Evolutionary conservation across 495 filamentous ascomycete species (phyloP), one percentile per base, ranked within the genome.

Genomic region (Aspergillus biplanus): DNA sequence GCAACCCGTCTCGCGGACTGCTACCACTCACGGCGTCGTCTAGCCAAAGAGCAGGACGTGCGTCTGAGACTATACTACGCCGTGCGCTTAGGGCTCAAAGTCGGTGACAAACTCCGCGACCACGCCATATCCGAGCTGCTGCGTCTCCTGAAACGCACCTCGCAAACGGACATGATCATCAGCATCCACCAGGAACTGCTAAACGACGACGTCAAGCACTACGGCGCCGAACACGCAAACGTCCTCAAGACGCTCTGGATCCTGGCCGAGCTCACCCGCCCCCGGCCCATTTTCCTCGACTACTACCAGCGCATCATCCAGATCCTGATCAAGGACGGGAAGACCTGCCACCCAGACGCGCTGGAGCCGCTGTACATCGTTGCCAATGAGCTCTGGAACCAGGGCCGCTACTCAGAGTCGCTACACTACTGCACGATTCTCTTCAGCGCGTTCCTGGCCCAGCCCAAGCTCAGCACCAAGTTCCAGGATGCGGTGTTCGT

Each of bases 241-340:
- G 76, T 78, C 32, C 69, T 79, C 50, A 67, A 73, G 61, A 69
- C 66, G 21, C 69, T 79, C 7, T 71, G 71, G 68, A 73, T 53
- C 16, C 56, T 79, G 58, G 76, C 76, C 37, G 62, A 75, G 59
- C 64, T 76, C 21, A 75, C 76, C 50, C 71, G 69, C 8, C 75
- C 76, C 37, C 72, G 75, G 7, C 72, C 76, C 3, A 67, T 74
- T 39, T 79, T 72, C 52, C 62, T 79, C 5, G 76, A 77, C 56
- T 79, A 79, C 67, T 79, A 79, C 65, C 72, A 72, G 64, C 76
- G 71, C 33, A 75, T 79, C 46, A 71, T 79, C 42, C 66, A 56
- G 16, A 66, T 67, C 8, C 34, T 79, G 62, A 79, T 77, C 68
- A 79, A 79, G 61, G 71, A 74, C 34, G 65, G 72, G 1, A 65